Conservation (phyloP, 1,139 yeast species). For the Maudiozyma humilis region DNA sequence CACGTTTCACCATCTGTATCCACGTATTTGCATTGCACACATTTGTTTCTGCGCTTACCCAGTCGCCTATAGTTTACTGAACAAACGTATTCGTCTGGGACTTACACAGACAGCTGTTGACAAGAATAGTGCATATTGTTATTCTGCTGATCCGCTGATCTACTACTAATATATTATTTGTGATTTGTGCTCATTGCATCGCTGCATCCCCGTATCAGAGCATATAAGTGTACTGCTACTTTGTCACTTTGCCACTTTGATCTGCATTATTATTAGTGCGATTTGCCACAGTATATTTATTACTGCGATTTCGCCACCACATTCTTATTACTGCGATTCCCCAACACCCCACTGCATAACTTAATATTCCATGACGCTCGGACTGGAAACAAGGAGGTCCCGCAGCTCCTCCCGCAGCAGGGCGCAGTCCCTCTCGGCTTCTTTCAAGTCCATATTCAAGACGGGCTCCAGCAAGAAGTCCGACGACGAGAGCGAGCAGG, state of each 20-base stretch:
- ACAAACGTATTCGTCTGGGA: neutral
- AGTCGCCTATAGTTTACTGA: neutral
- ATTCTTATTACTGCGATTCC: neutral
- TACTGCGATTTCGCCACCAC: neutral
- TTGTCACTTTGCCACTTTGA: neutral
- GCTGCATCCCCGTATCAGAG: neutral
- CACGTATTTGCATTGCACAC: neutral
- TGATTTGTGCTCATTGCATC: too few relatives aligned
- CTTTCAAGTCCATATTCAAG: slow-evolving; percentile 26
- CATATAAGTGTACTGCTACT: neutral
- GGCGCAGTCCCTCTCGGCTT: slow-evolving; percentile 25
- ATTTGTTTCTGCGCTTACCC: neutral
- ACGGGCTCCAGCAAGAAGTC: slow-evolving; percentile 3
- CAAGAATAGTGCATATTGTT: too few relatives aligned
- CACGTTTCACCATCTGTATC: neutral
- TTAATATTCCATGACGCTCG: neutral
- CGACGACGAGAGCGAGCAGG: neutral
- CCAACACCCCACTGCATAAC: neutral
- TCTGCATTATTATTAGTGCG: neutral
- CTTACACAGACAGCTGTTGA: too few relatives aligned
- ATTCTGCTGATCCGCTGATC: too few relatives aligned
- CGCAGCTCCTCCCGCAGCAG: slow-evolving; percentile 15
- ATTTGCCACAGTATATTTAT: neutral
- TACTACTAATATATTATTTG: too few relatives aligned
- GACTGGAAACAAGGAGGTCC: slow-evolving; percentile 4